phyloP scores from a whole-genome alignment of 208 protist genomes.

The Strigomonas culicis region DNA sequence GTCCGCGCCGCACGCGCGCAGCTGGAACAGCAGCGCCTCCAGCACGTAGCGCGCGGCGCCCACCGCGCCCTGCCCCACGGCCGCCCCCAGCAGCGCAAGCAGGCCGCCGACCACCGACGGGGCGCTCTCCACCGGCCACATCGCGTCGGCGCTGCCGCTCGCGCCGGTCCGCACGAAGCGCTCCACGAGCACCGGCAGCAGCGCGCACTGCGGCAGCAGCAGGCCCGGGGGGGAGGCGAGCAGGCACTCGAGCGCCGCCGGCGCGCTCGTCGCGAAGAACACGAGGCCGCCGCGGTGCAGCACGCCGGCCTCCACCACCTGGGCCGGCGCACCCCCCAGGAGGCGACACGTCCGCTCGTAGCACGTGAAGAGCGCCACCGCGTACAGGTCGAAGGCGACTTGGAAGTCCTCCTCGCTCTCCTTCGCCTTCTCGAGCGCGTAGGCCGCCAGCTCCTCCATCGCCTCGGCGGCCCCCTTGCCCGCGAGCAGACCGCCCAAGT shows the following conservation, averaged over 20 bases:
- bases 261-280: slow-evolving; percentile 11
- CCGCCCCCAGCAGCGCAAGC: slow-evolving; percentile 6
- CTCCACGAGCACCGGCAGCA: slow-evolving; percentile 24
- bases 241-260: slow-evolving; percentile 11
- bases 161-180: slow-evolving; percentile 13
- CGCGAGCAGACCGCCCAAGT: slow-evolving; percentile 14
- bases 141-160: not conserved
- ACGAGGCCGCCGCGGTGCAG: slow-evolving; percentile 10
- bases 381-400: slow-evolving; percentile 35
- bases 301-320: not conserved
- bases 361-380: slow-evolving; percentile 50
- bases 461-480: not conserved
- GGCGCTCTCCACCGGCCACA: slow-evolving; percentile 5
- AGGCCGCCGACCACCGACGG: slow-evolving; percentile 12
- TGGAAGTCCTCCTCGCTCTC: slow-evolving; percentile 40
- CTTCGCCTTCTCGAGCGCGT: slow-evolving; percentile 21
- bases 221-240: not conserved
- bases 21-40: slow-evolving; percentile 8
- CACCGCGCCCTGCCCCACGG: not conserved
- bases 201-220: slow-evolving; percentile 18
- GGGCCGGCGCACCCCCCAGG: slow-evolving; percentile 18
- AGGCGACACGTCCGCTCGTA: slow-evolving; percentile 61
- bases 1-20: not conserved
- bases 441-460: slow-evolving; percentile 18
- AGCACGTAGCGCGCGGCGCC: slow-evolving; percentile 2